Base-by-base conservation (phyloP, 108 stramenopile species). In the Skeletonema menzelii region DNA sequence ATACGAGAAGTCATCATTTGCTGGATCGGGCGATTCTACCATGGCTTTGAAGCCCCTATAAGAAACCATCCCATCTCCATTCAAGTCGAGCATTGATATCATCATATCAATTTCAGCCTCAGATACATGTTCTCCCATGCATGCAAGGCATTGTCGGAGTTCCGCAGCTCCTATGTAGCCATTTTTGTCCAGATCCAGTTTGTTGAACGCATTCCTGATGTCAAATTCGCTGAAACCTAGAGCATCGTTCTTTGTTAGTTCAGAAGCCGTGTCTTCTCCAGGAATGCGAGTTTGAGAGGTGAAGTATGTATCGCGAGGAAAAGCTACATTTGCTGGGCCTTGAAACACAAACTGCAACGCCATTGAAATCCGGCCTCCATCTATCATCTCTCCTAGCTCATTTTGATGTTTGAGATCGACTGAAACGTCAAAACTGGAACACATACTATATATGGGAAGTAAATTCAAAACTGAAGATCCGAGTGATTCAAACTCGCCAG, bases 111-210 rank as follows among this genome's bases (percentile, higher is more conserved):
- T 81, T 63, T 92, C 91, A 75, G 90, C 91, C 47, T 89, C 90
- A 10, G 94, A 89, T 53, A 95, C 91, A 27, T 90, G 85, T 70
- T 95, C 92, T 35, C 94, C 94, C 92, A 94, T 93, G 67, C 91
- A 91, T 14, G 91, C 67, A 15, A 95, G 75, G 7, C 88, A 73
- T 56, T 95, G 94, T 2, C 90, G 61, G n/a, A 95, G 77, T 57
- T 95, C 94, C 10, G 86, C 74, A 19, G 92, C 91, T 17, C 88
- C 86, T 42, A 95, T 76, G 69, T 81, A 88, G 4, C 83, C 72
- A 74, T 95, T 95, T 20, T 76, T 72, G 65, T 95, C 92, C 0
- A 95, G 58, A 69, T 95, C 94, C 7, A 93, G 79, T 35, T 90
- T 86, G 59, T 82, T 30, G 65, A 95, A 95, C 8, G 94, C 91